A percentile compares a stretch with the other conserved stretches of the same genome.
Evolutionary conservation across 768 basidiomycete species (phyloP).

Genomic region (Psilocybe tampanensis): DNA sequence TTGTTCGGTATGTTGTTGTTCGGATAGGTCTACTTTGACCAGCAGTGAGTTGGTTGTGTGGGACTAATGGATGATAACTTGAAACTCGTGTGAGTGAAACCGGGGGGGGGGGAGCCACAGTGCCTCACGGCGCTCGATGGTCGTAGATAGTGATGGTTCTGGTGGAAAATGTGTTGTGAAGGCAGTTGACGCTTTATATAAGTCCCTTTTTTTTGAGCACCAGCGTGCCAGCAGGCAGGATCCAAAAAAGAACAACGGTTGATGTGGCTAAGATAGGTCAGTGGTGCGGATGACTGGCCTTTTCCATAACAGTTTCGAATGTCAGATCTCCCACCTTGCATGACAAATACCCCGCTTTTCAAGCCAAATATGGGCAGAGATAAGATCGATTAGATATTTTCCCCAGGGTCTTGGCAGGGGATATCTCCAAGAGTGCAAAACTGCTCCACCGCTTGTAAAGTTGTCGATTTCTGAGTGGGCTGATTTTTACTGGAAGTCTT

Average conservation of each 20-base stretch:
- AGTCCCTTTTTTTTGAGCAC: background rate
- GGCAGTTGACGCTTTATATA: background rate
- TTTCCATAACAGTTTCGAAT: slow-evolving; percentile 12
- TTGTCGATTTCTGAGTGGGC: background rate
- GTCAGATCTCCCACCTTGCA: slow-evolving; percentile 2
- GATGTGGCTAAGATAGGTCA: slow-evolving; percentile 1
- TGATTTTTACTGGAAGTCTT: background rate
- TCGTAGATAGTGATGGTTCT: background rate
- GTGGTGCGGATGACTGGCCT: background rate
- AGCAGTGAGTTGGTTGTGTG: background rate
- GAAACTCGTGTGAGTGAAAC: background rate
- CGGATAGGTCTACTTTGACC: background rate
- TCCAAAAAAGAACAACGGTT: slow-evolving; percentile 11
- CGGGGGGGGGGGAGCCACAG: background rate
- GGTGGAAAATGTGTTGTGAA: background rate
- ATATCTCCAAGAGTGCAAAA: background rate
- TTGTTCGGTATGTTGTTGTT: background rate
- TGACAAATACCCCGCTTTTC: slow-evolving; percentile 34
- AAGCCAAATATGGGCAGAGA: slow-evolving; percentile 19
- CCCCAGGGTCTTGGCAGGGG: background rate
- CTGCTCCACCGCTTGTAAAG: background rate
- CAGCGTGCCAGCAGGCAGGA: slow-evolving; percentile 18
- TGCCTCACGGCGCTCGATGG: background rate
- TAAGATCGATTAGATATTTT: slow-evolving; percentile 20
- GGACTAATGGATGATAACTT: background rate